A percentile compares a stretch with the other conserved stretches of the same genome.
Evolutionary conservation across 2,329 filamentous ascomycete genomes (phyloP).

Genomic region (Thielaviopsis euricoi): DNA sequence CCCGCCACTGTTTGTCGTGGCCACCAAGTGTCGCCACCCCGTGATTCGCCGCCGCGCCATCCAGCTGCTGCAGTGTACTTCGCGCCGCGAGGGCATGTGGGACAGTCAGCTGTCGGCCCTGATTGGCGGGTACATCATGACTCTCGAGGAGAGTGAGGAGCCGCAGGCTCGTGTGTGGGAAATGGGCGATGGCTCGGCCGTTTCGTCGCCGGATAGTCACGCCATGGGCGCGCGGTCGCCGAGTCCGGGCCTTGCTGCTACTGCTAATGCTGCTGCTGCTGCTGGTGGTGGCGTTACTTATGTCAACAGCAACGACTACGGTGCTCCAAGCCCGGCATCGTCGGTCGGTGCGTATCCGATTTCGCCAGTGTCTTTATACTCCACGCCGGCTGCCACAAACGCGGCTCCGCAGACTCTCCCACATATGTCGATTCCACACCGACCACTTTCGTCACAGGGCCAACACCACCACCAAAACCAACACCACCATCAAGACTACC

Average conservation of each 20-base stretch:
- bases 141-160: constrained; percentile 34
- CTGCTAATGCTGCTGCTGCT: too few species aligned
- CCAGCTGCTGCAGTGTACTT: constrained; percentile 39
- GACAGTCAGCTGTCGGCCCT: constrained; percentile 42
- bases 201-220: neutral
- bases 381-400: too few species aligned
- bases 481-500: neutral
- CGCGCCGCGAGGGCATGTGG: constrained; percentile 53
- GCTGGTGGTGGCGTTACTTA: neutral
- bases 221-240: neutral
- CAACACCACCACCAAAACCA: too few species aligned
- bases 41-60: constrained; percentile 42
- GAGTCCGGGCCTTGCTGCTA: neutral
- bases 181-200: neutral
- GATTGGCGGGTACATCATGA: constrained; percentile 38
- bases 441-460: neutral
- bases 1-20: constrained; percentile 47
- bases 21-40: constrained; percentile 46
- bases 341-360: neutral
- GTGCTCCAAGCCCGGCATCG: neutral
- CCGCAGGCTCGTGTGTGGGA: neutral
- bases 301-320: neutral
- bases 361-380: neutral
- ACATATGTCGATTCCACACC: neutral
- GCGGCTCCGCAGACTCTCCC: too few species aligned